Evolutionary conservation across 257 asterid genomes (phyloP).

Genomic region (Voacanga thouarsii): DNA sequence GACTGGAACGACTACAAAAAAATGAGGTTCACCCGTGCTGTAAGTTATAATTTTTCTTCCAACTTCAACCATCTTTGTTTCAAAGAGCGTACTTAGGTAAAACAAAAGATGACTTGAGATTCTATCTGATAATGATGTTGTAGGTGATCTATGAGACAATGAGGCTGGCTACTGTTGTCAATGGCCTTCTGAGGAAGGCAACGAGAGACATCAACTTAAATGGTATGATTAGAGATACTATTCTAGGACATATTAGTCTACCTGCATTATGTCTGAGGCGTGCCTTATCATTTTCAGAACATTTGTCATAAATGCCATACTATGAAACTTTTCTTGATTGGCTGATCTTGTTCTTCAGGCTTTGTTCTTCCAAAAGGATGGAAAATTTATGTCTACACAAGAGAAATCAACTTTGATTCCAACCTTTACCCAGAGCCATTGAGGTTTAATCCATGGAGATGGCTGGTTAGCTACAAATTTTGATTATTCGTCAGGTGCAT

Average conservation of each 20-base stretch:
- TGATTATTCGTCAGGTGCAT: neutral
- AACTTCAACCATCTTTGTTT: too few relatives aligned
- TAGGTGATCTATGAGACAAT: constrained; percentile 62
- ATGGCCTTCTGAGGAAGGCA: constrained; percentile 68
- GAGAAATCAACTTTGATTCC: constrained; percentile 82
- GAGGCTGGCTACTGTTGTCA: constrained; percentile 62
- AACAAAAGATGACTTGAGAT: neutral
- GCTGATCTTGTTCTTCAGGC: constrained; percentile 34
- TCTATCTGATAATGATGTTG: neutral
- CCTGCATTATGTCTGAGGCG: too few relatives aligned
- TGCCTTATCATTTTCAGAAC: too few relatives aligned
- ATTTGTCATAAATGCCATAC: neutral
- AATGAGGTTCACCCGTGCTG: constrained; percentile 77
- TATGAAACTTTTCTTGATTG: neutral
- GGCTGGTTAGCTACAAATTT: constrained; percentile 27
- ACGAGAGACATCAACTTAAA: constrained; percentile 52
- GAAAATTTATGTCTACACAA: constrained; percentile 66
- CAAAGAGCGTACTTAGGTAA: neutral
- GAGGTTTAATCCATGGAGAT: constrained; percentile 80
- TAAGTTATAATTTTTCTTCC: constrained; percentile 24
- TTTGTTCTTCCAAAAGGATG: constrained; percentile 69
- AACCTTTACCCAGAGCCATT: constrained; percentile 57
- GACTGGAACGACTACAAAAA: constrained; percentile 58
- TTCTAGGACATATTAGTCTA: neutral
- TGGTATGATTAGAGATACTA: constrained; percentile 34